Evolutionary conservation across 768 basidiomycete species (phyloP), one percentile per base, ranked within the genome.

Genomic region (Lactarius sanguifluus): DNA sequence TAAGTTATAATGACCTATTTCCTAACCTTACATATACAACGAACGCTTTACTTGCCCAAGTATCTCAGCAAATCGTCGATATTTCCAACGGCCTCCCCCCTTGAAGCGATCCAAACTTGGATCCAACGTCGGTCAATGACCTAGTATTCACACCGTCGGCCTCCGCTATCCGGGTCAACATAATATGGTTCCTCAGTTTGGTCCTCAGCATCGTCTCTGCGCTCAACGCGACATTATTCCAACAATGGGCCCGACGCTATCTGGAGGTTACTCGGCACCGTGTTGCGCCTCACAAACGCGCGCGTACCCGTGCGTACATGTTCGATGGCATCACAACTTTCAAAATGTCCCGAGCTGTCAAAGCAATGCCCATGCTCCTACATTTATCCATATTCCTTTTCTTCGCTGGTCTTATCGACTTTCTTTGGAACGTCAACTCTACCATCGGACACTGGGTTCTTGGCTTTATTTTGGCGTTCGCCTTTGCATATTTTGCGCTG

Each of bases 171-270:
- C 15, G 40, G 47, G 50, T 62, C 28, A 62, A 62, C 41, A 34
- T 55, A 8, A 16, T 62, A 10, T 62, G 61, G 61, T 57, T 62
- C 47, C 30, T 55, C 45, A 41, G 41, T 18, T 41, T 41, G 16
- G 41, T 41, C 41, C 16, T 41, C 41, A 41, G 41, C 16, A 16
- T 32, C 36, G 16, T 15, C 59, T 61, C 34, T 20, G n/a, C 32
- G n/a, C 41, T n/a, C 41, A 18, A 18, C 16, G 41, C 41, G 16
- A 45, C 41, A 10, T n/a, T 61, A n/a, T 25, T 61, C 18, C 59
- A 61, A 30, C 41, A 41, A 41, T 41, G 41, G 41, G 1, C 41
- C 16, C 41, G 41, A 41, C 41, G 41, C 16, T 41, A 61, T 28
- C 18, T 61, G 3, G 32, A 61, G 10, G 7, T 61, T 16, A n/a